These are phyloP conservation scores for Tulasnella sp. DNA, from an alignment of 768 basidiomycete species.

Conservation along the genomic window DNA sequence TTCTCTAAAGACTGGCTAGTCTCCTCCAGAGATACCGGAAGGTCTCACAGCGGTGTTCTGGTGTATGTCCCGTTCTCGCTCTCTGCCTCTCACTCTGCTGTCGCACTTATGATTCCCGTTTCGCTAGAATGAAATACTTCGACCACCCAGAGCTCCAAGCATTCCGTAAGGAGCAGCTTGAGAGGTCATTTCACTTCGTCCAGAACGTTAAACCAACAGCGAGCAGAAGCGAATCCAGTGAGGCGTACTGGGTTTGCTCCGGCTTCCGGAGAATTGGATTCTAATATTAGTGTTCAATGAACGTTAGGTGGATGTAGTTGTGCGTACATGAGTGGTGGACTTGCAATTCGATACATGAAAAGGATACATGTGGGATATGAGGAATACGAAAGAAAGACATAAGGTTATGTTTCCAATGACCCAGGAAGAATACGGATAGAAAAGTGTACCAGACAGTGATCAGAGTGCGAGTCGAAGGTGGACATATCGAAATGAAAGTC, in stretches of 20 bases:
- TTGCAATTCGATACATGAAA: too few relatives aligned
- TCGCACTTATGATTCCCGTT: not conserved
- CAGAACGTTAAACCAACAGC: slow-evolving; percentile 68
- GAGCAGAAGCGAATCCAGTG: slow-evolving; percentile 64
- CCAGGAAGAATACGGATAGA: not conserved
- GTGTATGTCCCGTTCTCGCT: slow-evolving; percentile 34
- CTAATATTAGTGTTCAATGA: too few relatives aligned
- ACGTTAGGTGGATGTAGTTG: too few relatives aligned
- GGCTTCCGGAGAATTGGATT: slow-evolving; percentile 34
- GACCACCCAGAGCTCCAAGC: slow-evolving; percentile 53
- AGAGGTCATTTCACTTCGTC: slow-evolving; percentile 55
- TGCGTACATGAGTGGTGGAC: too few relatives aligned
- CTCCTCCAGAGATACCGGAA: slow-evolving; percentile 33
- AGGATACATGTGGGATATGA: not conserved
- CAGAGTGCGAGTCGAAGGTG: too few relatives aligned
- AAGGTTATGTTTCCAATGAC: too few relatives aligned
- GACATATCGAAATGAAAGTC: not conserved
- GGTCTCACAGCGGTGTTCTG: slow-evolving; percentile 40
- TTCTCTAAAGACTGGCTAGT: slow-evolving; percentile 46
- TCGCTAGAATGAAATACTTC: slow-evolving; percentile 71
- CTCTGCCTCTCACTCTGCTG: not conserved
- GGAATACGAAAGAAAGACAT: not conserved
- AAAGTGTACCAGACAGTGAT: not conserved
- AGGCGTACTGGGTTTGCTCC: slow-evolving; percentile 78
- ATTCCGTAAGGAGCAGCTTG: slow-evolving; percentile 51